Percentiles rank a stretch among this genome's conserved stretches.
These are phyloP conservation scores for Pulveroboletus sp. DNA, from an alignment of 768 basidiomycete genomes.

Conservation along the genomic window DNA sequence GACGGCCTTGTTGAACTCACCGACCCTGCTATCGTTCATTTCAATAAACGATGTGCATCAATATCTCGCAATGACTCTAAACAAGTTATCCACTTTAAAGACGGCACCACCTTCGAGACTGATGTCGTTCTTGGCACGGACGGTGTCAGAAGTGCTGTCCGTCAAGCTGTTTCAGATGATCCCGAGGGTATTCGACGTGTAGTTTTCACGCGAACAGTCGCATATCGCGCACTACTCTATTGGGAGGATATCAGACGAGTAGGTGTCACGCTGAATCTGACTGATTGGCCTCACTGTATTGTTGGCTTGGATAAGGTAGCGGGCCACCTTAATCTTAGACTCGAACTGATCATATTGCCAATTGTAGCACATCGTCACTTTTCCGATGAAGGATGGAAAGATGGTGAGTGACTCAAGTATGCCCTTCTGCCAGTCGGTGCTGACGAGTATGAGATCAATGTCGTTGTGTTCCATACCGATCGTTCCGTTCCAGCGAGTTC, in stretches of 20 bases:
- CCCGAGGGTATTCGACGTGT: conserved; percentile 22
- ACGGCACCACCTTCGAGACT: conserved; percentile 42
- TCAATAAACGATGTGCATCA: conserved; percentile 46
- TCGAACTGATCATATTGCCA: not conserved
- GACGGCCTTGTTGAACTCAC: conserved; percentile 42
- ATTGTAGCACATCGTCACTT: conserved; percentile 48
- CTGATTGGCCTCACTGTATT: conserved; percentile 36
- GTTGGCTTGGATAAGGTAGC: conserved; percentile 43
- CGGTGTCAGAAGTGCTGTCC: conserved; percentile 34
- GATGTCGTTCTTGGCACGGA: conserved; percentile 46
- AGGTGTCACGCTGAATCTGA: conserved; percentile 40
- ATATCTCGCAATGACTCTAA: conserved; percentile 27
- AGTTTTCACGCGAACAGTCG: conserved; percentile 42
- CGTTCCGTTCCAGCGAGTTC: conserved; percentile 25
- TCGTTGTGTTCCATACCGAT: conserved; percentile 41
- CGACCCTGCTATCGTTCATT: conserved; percentile 39
- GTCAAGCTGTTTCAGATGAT: conserved; percentile 34
- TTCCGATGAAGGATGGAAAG: conserved; percentile 41
- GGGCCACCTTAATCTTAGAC: not conserved
- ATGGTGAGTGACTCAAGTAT: conserved; percentile 30
- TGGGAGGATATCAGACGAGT: conserved; percentile 35
- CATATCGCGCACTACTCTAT: conserved; percentile 47
- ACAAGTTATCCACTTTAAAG: conserved; percentile 41
- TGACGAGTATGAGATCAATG: conserved; percentile 35
- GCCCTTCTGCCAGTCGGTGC: not conserved